These are phyloP conservation scores for Psilocybe tampanensis DNA, from an alignment of 768 basidiomycete species.

Conservation along the genomic window DNA sequence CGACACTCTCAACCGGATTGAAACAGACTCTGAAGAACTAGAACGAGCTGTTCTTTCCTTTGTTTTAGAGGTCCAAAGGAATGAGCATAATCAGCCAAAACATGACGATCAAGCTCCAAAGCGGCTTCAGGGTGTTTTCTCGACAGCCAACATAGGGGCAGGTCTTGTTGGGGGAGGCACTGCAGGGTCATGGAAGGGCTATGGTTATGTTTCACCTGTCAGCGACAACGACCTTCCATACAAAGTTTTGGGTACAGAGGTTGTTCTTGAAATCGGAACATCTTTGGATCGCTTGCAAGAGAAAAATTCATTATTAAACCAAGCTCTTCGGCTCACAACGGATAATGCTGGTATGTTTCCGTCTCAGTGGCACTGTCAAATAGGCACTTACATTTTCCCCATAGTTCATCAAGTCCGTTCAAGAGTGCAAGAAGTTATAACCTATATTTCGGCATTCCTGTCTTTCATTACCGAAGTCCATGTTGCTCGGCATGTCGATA, in stretches of 20 bases:
- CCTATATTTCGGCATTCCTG: constrained; percentile 61
- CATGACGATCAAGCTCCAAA: constrained; percentile 41
- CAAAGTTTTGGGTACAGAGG: constrained; percentile 50
- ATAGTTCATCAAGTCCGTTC: constrained; percentile 44
- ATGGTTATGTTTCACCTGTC: constrained; percentile 72
- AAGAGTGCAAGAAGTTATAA: constrained; percentile 52
- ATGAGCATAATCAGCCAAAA: constrained; percentile 40
- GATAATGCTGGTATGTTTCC: constrained; percentile 39
- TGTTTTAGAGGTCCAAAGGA: constrained; percentile 68
- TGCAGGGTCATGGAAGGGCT: constrained; percentile 81
- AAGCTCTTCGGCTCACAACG: constrained; percentile 32
- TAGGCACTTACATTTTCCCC: constrained; percentile 1
- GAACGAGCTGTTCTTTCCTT: constrained; percentile 72
- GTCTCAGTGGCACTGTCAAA: not conserved
- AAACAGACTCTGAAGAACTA: constrained; percentile 75
- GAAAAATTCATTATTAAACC: constrained; percentile 41
- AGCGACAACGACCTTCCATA: constrained; percentile 50
- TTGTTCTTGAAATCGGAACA: constrained; percentile 54
- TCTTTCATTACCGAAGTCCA: constrained; percentile 68
- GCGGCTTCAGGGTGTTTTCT: constrained; percentile 63
- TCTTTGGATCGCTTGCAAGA: constrained; percentile 53
- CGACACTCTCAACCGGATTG: constrained; percentile 71
- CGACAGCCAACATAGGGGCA: constrained; percentile 64
- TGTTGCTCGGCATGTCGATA: constrained; percentile 79
- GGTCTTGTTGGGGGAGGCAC: constrained; percentile 82